Conservation (phyloP, 345 rosid species). For the Erysimum cheiranthoides region DNA sequence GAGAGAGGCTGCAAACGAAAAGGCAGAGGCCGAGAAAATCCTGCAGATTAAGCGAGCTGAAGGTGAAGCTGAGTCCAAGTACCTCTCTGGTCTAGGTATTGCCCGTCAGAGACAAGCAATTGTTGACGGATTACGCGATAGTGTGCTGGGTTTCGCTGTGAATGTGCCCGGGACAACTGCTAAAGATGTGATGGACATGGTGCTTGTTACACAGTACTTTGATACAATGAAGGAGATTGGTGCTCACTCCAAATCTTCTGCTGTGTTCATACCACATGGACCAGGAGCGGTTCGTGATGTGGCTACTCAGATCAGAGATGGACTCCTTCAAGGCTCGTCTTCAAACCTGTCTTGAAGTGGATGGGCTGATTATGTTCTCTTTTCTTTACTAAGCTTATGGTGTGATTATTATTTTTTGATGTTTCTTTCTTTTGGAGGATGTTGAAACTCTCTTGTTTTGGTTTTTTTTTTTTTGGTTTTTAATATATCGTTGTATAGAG, state of each 20-base stretch:
- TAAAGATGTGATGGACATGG: constrained; percentile 52
- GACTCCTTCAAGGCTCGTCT: constrained; percentile 45
- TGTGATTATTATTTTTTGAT: constrained; percentile 19
- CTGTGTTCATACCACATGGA: constrained; percentile 51
- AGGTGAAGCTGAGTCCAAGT: constrained; percentile 51
- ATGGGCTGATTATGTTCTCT: not conserved
- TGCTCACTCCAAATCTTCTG: constrained; percentile 45
- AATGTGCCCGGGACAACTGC: constrained; percentile 50
- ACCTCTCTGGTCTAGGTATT: constrained; percentile 46
- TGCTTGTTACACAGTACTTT: constrained; percentile 46
- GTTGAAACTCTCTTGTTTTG: constrained; percentile 3
- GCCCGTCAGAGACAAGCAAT: constrained; percentile 50
- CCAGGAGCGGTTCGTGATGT: constrained; percentile 51
- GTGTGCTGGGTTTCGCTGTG: constrained; percentile 47
- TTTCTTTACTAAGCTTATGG: constrained; percentile 14
- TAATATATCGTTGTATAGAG: constrained; percentile 1
- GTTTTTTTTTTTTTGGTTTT: not conserved
- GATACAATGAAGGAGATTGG: constrained; percentile 51
- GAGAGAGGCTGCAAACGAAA: constrained; percentile 49
- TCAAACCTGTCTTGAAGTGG: constrained; percentile 16
- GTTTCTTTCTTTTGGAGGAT: not conserved
- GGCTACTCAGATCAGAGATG: constrained; percentile 49
- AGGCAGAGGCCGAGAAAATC: constrained; percentile 51
- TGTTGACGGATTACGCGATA: constrained; percentile 46
- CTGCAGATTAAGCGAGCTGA: constrained; percentile 49